Evolutionary conservation across 768 basidiomycete genomes (phyloP).

Genomic region (Mycena rosella): DNA sequence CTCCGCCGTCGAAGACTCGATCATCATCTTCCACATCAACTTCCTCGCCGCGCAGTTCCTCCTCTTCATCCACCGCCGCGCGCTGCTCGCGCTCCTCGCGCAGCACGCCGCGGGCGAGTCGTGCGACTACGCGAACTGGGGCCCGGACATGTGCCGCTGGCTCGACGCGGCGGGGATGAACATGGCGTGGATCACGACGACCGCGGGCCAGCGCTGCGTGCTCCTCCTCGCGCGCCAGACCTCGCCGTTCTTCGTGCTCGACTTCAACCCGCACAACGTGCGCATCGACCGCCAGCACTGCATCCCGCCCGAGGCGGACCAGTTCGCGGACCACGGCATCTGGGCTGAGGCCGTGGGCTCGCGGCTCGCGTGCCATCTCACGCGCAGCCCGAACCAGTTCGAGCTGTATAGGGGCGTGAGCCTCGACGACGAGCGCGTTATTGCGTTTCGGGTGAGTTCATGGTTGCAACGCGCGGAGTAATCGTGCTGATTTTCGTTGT

Average conservation of each 20-base stretch:
- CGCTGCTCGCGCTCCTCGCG: conserved; percentile 41
- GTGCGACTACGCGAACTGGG: conserved; percentile 39
- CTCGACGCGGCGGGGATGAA: conserved; percentile 21
- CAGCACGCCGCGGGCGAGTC: conserved; percentile 21
- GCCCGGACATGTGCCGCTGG: conserved; percentile 37
- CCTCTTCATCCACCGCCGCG: conserved; percentile 52
- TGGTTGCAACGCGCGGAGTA: background rate
- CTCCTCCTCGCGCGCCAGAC: conserved; percentile 7
- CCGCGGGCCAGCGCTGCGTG: conserved; percentile 41
- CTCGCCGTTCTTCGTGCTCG: conserved; percentile 23
- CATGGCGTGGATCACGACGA: conserved; percentile 41
- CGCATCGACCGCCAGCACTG: background rate
- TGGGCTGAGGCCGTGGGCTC: conserved; percentile 31
- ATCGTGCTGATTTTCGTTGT: conserved; percentile 1
- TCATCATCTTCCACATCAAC: conserved; percentile 51
- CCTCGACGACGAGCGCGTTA: conserved; percentile 31
- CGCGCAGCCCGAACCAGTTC: background rate
- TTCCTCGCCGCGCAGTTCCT: conserved; percentile 42
- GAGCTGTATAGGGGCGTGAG: conserved; percentile 21
- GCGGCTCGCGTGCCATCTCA: conserved; percentile 9
- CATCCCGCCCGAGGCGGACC: conserved; percentile 13
- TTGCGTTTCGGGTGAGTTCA: conserved; percentile 29
- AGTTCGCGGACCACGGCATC: conserved; percentile 13
- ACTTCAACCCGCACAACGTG: conserved; percentile 26
- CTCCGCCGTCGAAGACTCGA: conserved; percentile 43